Conservation (phyloP, 257 asterid genomes). For the Rubia yunnanensis region DNA sequence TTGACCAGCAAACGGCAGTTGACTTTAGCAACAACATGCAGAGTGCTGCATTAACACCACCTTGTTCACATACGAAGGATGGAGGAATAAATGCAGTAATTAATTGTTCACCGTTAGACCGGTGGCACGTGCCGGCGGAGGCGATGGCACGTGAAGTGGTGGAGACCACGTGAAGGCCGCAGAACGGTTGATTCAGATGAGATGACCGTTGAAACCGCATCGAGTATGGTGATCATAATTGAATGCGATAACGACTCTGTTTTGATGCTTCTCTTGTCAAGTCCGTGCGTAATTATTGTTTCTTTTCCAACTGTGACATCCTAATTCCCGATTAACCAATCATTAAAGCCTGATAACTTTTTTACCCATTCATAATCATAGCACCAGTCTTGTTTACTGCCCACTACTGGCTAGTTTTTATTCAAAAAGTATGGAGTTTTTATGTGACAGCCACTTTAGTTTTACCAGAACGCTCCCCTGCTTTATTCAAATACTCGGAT, state of each 20-base stretch:
- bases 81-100: background rate
- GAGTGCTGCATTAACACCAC: no score
- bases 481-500: no score
- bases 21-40: background rate
- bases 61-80: background rate
- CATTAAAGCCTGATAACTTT: no score
- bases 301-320: background rate
- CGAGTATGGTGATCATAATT: background rate
- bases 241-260: background rate
- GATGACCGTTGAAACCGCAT: conserved; percentile 35
- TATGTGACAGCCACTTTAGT: no score
- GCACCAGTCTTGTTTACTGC: no score
- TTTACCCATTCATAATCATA: no score
- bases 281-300: background rate
- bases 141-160: conserved; percentile 21
- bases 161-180: conserved; percentile 14
- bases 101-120: background rate
- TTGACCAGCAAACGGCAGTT: background rate
- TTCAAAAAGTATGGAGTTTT: no score
- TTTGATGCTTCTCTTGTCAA: conserved; percentile 1
- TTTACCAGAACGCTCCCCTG: no score
- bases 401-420: no score
- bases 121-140: conserved; percentile 8
- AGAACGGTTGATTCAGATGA: conserved; percentile 34
- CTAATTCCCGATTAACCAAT: no score